Evolutionary conservation across 495 filamentous ascomycete genomes (phyloP).

Genomic region (Aspergillus kassunensis): DNA sequence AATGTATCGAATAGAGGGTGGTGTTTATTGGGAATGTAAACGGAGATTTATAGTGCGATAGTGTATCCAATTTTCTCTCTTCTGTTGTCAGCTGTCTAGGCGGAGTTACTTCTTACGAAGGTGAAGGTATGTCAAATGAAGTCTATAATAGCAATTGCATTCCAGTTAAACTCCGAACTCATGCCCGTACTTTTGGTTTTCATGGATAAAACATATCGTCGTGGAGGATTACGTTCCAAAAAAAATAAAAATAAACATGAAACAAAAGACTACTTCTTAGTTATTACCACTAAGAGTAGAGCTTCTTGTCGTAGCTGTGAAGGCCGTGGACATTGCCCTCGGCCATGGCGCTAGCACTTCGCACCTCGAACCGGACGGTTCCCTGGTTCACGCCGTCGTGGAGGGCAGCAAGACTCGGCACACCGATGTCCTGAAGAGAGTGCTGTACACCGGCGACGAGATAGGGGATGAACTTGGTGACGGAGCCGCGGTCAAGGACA

Average conservation of each 20-base stretch:
- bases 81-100: too few relatives aligned
- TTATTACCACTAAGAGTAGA: constrained; percentile 67
- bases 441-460: constrained; percentile 94
- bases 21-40: too few relatives aligned
- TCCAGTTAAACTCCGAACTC: constrained; percentile 29
- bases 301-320: constrained; percentile 98
- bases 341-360: constrained; percentile 88
- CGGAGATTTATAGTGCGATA: too few relatives aligned
- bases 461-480: constrained; percentile 94
- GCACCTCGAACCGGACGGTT: constrained; percentile 83
- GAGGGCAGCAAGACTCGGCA: constrained; percentile 69
- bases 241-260: constrained; percentile 9
- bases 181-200: constrained; percentile 34
- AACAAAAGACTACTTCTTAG: constrained; percentile 2
- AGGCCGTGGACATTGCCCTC: constrained; percentile 95
- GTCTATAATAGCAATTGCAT: constrained; percentile 7
- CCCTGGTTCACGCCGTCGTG: constrained; percentile 73
- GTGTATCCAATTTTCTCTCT: too few relatives aligned
- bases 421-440: constrained; percentile 92
- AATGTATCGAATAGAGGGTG: too few relatives aligned
- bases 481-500: constrained; percentile 69
- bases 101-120: too few relatives aligned
- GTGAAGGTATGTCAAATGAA: neutral
- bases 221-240: constrained; percentile 17
- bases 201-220: constrained; percentile 31